A percentile compares a stretch with the other conserved stretches of the same genome.
Evolutionary conservation across 495 filamentous ascomycete genomes (phyloP).

Genomic region (Xylaria flabelliformis): DNA sequence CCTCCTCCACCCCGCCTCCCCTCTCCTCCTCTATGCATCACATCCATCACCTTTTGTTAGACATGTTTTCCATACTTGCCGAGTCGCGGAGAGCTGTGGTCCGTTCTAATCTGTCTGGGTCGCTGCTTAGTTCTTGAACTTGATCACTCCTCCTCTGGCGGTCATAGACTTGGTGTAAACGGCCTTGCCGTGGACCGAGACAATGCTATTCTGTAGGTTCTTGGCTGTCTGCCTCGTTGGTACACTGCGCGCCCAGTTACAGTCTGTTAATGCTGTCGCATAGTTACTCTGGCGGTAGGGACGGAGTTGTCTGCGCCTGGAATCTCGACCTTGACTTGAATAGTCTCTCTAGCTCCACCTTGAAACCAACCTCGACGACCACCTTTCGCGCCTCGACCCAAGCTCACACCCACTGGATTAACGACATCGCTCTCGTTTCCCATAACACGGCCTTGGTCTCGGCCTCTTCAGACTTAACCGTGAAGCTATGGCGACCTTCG

Average conservation of each 20-base stretch:
- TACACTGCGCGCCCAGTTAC: neutral
- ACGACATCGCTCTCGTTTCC: slow-evolving; percentile 88
- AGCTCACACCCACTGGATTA: slow-evolving; percentile 98
- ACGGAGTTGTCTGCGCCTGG: slow-evolving; percentile 97
- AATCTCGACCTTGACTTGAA: slow-evolving; percentile 72
- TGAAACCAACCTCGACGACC: slow-evolving; percentile 57
- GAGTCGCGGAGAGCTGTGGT: neutral
- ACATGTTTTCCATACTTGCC: neutral
- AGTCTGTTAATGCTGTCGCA: slow-evolving; percentile 28
- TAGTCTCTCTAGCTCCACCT: slow-evolving; percentile 36
- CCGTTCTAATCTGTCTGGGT: slow-evolving; percentile 30
- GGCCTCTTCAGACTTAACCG: slow-evolving; percentile 92
- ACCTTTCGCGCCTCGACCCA: slow-evolving; percentile 90
- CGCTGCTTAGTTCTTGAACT: slow-evolving; percentile 80
- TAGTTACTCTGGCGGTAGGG: slow-evolving; percentile 94
- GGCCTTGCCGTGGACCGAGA: slow-evolving; percentile 85
- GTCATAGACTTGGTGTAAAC: slow-evolving; percentile 93
- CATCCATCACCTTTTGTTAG: neutral
- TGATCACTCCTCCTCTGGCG: slow-evolving; percentile 81
- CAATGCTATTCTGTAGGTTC: slow-evolving; percentile 83
- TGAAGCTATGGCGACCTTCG: slow-evolving; percentile 93
- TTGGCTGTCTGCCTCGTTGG: slow-evolving; percentile 29
- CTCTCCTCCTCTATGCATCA: neutral
- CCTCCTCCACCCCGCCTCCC: slow-evolving; percentile 5
- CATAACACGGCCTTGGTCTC: slow-evolving; percentile 86